Evolutionary conservation across 441 rosid genomes (phyloP), one percentile per base, ranked within the genome.

Genomic region (Pelargonium cotyledonis): DNA sequence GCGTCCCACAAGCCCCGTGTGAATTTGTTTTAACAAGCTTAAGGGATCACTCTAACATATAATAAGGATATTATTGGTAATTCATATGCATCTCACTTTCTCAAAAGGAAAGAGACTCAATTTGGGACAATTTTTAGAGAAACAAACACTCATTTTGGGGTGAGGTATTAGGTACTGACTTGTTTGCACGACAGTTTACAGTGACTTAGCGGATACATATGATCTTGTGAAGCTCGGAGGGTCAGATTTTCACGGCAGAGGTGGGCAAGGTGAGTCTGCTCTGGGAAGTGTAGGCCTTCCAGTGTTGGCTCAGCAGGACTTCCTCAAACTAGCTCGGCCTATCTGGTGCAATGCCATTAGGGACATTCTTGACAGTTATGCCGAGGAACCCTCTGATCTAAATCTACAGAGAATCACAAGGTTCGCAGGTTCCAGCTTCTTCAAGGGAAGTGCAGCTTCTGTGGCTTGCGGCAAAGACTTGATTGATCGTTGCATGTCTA

Each of bases 141-240:
- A 38, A 38, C 8, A 38, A 38, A 2, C 41, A 38, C 41, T 5
- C 41, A 38, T 38, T 38, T 38, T 38, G 41, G 41, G 8, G 7
- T 6, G 8, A 5, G 4, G 7, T 38, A 6, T 5, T 38, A 18
- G 8, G 62, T 16, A 57, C 62, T 57, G 62, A 57, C 9, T 70
- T 75, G 8, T 70, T 65, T 72, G 55, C 14, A 55, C 12, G 72
- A 62, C 90, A 91, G 97, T 77, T 60, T 94, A 82, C 80, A 84
- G 87, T 8, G 92, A 88, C 72, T 75, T 94, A 70, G 97, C 98
- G 0, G 96, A 94, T 75, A 73, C 88, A 43, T 78, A 87, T 21
- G 83, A 79, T 67, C 92, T 94, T 67, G 63, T 94, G 72, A 94
- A 94, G 88, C 84, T 94, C 11, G 98, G 98, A 73, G 98, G 98